Base-by-base conservation (phyloP, 2,329 filamentous ascomycete species). In the Talaromyces sp. region DNA sequence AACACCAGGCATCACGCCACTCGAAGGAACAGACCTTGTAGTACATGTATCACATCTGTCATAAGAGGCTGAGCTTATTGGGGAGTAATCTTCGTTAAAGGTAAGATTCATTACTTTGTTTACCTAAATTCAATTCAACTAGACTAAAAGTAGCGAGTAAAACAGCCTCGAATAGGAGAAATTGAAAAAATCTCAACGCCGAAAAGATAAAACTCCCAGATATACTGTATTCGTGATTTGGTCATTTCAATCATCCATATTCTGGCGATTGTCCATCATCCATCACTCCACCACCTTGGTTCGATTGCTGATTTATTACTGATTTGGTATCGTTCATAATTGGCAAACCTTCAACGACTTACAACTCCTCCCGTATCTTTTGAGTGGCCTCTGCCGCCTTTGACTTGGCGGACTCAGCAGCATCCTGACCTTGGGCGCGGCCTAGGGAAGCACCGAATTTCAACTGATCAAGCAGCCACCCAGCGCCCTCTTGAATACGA, bases 311-410 rank as follows among this genome's bases (percentile, higher is more conserved):
- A 9, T 37, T 3, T 37, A 13, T 54, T 8, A 19, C 31, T 37
- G n/a, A 31, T 17, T 27, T 10, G 17, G 2, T 8, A 27, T 52
- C 27, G 25, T 52, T 33, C 27, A 33, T 17, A 49, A 3, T 13
- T 17, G 31, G 25, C 25, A 50, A 50, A 17, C 11, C 52, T 19
- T 41, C 35, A 31, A 45, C 13, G 9, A 5, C 39, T 73, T 69
- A 78, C 64, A 78, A 68, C 62, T 78, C 75, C 15, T 67, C 69
- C 41, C 73, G 73, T 22, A 75, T 35, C 57, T 70, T 70, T 62
- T 73, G 74, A 19, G 84, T 81, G 61, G 86, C 85, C 76, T 87
- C 83, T 22, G 83, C 80, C 66, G 81, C 84, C 68, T 75, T 67
- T 37, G 43, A 45, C 67, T 77, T 77, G 39, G 71, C 75, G 65